These are phyloP conservation scores for Schoenoplectus tabernaemontani DNA, from an alignment of 202 grass and related monocot genomes.

Conservation along the genomic window DNA sequence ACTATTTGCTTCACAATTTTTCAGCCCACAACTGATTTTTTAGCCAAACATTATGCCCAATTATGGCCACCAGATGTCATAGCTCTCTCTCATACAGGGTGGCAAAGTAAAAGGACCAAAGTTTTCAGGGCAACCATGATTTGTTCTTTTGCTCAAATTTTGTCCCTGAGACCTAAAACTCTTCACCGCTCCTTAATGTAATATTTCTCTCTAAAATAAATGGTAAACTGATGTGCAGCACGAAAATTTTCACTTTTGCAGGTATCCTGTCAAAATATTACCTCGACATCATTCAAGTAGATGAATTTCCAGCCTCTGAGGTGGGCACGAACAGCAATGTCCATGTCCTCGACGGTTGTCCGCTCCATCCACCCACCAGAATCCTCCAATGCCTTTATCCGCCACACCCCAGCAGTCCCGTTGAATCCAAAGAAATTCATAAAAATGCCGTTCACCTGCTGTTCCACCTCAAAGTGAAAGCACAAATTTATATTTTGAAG, in stretches of 20 bases:
- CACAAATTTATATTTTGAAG: constrained; percentile 94
- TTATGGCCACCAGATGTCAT: no score
- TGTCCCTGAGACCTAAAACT: neutral
- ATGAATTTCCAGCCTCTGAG: constrained; percentile 92
- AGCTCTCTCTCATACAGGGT: no score
- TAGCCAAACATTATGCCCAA: no score
- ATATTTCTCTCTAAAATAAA: neutral
- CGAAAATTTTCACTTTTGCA: neutral
- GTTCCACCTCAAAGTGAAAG: constrained; percentile 99
- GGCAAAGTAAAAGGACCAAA: neutral
- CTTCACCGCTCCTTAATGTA: neutral
- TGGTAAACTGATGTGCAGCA: neutral
- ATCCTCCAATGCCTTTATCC: constrained; percentile 86
- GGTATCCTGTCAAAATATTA: constrained; percentile 11
- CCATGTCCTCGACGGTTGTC: constrained; percentile 96
- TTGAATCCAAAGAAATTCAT: constrained; percentile 99
- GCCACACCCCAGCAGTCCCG: constrained; percentile 92
- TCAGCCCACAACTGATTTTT: neutral
- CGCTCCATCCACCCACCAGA: constrained; percentile 94
- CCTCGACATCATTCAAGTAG: constrained; percentile 90
- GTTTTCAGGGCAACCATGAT: neutral
- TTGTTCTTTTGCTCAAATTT: neutral
- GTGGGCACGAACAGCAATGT: constrained; percentile 85
- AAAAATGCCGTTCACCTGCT: constrained; percentile 83
- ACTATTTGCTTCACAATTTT: neutral